Evolutionary conservation across 2,329 filamentous ascomycete genomes (phyloP).

Genomic region (Sphaerostilbella broomeana): DNA sequence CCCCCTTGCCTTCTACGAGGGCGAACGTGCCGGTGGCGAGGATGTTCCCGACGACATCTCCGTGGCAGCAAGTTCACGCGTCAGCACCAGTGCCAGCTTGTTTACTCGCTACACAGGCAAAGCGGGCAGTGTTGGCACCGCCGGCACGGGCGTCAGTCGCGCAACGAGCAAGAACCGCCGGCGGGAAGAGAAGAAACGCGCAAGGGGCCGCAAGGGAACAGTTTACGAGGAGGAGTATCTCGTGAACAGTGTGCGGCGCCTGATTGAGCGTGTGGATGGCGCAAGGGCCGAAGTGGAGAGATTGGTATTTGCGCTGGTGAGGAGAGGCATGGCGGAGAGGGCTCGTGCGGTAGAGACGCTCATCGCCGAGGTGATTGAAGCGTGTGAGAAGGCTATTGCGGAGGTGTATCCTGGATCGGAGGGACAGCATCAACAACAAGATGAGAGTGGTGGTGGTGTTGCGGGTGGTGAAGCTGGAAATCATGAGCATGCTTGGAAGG

Average conservation of each 20-base stretch:
- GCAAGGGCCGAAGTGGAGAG: slow-evolving; percentile 65
- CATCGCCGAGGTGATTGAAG: slow-evolving; percentile 65
- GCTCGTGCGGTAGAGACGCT: slow-evolving; percentile 70
- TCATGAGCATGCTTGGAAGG: slow-evolving; percentile 27
- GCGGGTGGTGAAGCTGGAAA: slow-evolving; percentile 18
- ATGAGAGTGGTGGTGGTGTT: slow-evolving; percentile 7
- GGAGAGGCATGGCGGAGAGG: slow-evolving; percentile 80
- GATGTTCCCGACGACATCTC: slow-evolving; percentile 91
- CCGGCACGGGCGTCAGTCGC: slow-evolving; percentile 65
- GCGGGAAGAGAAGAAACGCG: slow-evolving; percentile 90
- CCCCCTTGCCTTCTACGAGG: slow-evolving; percentile 83
- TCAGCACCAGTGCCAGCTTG: slow-evolving; percentile 76
- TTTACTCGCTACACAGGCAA: slow-evolving; percentile 89
- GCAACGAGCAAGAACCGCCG: slow-evolving; percentile 82
- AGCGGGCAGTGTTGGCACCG: slow-evolving; percentile 54
- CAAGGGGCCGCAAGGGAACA: slow-evolving; percentile 88
- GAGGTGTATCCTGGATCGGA: slow-evolving; percentile 55
- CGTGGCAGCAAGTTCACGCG: slow-evolving; percentile 71
- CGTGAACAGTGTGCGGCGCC: slow-evolving; percentile 73
- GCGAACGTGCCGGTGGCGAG: slow-evolving; percentile 55
- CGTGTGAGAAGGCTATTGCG: slow-evolving; percentile 58
- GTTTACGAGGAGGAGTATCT: slow-evolving; percentile 98
- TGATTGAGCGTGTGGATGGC: slow-evolving; percentile 75
- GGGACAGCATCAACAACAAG: slow-evolving; percentile 16
- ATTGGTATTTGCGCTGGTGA: slow-evolving; percentile 69